Percentiles rank a stretch among this genome's conserved stretches.
Conservation (phyloP, 345 rosid genomes). For the Chamaenerion angustifolium region DNA sequence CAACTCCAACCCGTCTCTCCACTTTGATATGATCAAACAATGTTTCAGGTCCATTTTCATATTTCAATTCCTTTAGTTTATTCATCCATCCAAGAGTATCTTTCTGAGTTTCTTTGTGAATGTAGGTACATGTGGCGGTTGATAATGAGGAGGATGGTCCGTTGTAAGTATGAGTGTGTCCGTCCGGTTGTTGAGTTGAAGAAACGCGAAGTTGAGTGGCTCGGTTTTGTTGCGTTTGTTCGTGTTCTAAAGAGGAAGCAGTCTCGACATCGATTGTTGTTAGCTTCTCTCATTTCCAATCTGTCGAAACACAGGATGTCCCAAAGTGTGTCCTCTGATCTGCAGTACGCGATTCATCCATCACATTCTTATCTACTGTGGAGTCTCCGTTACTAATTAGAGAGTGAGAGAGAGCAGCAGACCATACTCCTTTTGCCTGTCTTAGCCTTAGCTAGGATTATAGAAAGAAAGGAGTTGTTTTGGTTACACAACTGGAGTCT, state of each 20-base stretch:
- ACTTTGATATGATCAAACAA: slow-evolving; percentile 25
- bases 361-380: slow-evolving; percentile 57
- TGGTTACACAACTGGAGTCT: too few species aligned
- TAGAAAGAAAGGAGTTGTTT: too few species aligned
- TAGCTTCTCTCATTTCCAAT: slow-evolving; percentile 25
- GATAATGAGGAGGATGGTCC: slow-evolving; percentile 38
- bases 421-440: too few species aligned
- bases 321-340: slow-evolving; percentile 14
- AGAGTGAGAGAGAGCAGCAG: too few species aligned
- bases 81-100: too few species aligned
- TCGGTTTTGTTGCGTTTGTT: slow-evolving; percentile 52
- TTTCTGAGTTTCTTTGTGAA: too few species aligned
- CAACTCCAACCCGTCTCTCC: slow-evolving; percentile 22
- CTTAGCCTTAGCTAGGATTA: too few species aligned
- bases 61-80: neutral
- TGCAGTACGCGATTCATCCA: slow-evolving; percentile 41
- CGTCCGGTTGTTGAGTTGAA: slow-evolving; percentile 25
- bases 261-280: slow-evolving; percentile 34
- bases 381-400: slow-evolving; percentile 41
- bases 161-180: slow-evolving; percentile 14
- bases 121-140: slow-evolving; percentile 41
- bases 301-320: slow-evolving; percentile 20
- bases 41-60: slow-evolving; percentile 40
- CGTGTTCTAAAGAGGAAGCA: slow-evolving; percentile 51
- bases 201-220: slow-evolving; percentile 62